These are phyloP conservation scores for Cruciata laevipes DNA, from an alignment of 257 asterid species.

Conservation along the genomic window DNA sequence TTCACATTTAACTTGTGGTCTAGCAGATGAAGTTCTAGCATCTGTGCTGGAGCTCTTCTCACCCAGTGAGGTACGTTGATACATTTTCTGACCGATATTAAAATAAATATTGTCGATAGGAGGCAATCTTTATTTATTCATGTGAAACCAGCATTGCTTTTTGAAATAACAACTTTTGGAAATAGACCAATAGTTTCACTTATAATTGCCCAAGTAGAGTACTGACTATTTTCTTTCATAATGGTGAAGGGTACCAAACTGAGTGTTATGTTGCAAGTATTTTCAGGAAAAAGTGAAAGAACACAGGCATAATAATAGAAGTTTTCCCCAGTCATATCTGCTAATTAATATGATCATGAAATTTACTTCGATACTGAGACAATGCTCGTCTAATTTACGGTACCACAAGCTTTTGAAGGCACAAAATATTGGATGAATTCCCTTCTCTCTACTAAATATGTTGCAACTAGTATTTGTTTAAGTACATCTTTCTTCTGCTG, in stretches of 20 bases:
- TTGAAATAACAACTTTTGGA: not conserved
- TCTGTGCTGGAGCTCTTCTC: conserved; percentile 92
- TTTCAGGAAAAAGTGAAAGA: not conserved
- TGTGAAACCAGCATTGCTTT: not conserved
- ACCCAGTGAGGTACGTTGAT: conserved; percentile 71
- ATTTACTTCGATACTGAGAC: not conserved
- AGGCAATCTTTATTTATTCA: not conserved
- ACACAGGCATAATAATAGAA: not conserved
- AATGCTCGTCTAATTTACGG: not conserved
- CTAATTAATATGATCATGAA: not conserved
- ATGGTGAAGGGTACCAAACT: not conserved
- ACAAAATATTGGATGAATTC: not conserved
- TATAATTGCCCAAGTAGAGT: not conserved
- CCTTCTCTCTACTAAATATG: not conserved
- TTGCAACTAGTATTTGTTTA: not conserved
- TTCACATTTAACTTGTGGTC: conserved; percentile 66
- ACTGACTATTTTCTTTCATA: not conserved
- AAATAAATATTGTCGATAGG: not conserved
- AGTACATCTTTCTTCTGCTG: not conserved
- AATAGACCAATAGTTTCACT: not conserved
- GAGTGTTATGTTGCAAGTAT: not conserved
- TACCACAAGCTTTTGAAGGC: not conserved
- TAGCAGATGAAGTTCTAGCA: conserved; percentile 82
- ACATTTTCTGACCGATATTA: not conserved
- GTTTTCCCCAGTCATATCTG: not conserved